phyloP scores from a whole-genome alignment of 208 protist genomes.

The Vickermania spadyakhi region DNA sequence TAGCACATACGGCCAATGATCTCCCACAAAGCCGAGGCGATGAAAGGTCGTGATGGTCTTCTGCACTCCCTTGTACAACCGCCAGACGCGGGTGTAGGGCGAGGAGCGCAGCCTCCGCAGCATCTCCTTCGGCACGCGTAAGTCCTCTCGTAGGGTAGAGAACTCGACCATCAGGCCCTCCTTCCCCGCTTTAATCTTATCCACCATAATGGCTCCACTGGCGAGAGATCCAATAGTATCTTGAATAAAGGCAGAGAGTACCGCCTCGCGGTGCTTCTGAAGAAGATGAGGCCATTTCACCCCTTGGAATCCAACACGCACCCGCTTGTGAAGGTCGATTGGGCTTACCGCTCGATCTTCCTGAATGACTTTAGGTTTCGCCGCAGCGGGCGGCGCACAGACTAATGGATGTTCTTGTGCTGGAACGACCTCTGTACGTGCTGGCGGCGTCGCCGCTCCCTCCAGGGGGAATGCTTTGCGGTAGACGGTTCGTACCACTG shows the following conservation, averaged over 20 bases:
- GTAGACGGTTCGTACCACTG: neutral
- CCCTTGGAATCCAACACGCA: slow-evolving; percentile 62
- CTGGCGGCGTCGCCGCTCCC: neutral
- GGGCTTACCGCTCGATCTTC: neutral
- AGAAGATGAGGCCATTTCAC: slow-evolving; percentile 34
- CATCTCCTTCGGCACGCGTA: slow-evolving; percentile 24
- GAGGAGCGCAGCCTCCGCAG: slow-evolving; percentile 28
- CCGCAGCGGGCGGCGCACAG: neutral
- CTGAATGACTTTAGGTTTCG: neutral
- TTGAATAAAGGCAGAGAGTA: slow-evolving; percentile 28
- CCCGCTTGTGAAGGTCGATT: slow-evolving; percentile 11
- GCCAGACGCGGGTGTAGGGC: slow-evolving; percentile 45
- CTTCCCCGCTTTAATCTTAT: slow-evolving; percentile 24
- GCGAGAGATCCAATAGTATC: slow-evolving; percentile 24
- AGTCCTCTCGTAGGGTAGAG: slow-evolving; percentile 32
- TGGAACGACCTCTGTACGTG: neutral
- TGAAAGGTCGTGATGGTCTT: slow-evolving; percentile 38
- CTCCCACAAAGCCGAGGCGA: slow-evolving; percentile 58
- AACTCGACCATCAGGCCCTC: slow-evolving; percentile 54
- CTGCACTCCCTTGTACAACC: slow-evolving; percentile 30
- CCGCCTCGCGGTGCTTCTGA: slow-evolving; percentile 14
- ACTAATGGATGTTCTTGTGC: too few relatives aligned
- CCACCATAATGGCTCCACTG: slow-evolving; percentile 22
- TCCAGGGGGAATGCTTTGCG: neutral
- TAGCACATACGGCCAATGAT: slow-evolving; percentile 31